Conservation (phyloP, 257 asterid genomes). For the Solanum etuberosum region DNA sequence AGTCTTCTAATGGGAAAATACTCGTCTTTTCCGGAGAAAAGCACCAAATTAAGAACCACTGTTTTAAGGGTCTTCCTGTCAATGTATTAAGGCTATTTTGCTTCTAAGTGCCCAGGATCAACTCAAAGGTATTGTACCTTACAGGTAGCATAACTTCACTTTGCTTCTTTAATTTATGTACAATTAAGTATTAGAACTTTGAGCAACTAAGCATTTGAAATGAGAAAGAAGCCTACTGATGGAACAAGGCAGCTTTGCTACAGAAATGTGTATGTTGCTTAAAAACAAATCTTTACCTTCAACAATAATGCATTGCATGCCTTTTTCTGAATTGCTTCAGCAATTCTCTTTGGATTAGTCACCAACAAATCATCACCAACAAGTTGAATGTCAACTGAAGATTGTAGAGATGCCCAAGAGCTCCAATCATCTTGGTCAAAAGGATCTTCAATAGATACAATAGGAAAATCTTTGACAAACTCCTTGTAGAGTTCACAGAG, state of each 20-base stretch:
- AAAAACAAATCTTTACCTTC: constrained; percentile 36
- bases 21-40: neutral
- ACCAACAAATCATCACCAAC: constrained; percentile 94
- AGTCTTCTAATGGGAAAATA: neutral
- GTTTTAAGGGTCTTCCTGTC: neutral
- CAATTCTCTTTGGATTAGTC: constrained; percentile 91
- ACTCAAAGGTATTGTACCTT: neutral
- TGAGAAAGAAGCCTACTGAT: neutral
- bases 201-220: neutral
- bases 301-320: constrained; percentile 91
- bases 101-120: neutral
- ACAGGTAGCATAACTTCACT: neutral
- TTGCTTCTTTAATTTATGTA: neutral
- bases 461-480: constrained; percentile 82
- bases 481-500: constrained; percentile 76
- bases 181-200: neutral
- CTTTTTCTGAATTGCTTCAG: constrained; percentile 79
- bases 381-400: constrained; percentile 76
- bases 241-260: neutral
- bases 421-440: constrained; percentile 99
- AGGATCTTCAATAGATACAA: constrained; percentile 95
- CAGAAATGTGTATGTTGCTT: neutral
- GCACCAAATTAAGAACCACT: neutral
- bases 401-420: constrained; percentile 83
- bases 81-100: neutral